Evolutionary conservation across 768 basidiomycete species (phyloP).

Genomic region (Tylopilus balloui): DNA sequence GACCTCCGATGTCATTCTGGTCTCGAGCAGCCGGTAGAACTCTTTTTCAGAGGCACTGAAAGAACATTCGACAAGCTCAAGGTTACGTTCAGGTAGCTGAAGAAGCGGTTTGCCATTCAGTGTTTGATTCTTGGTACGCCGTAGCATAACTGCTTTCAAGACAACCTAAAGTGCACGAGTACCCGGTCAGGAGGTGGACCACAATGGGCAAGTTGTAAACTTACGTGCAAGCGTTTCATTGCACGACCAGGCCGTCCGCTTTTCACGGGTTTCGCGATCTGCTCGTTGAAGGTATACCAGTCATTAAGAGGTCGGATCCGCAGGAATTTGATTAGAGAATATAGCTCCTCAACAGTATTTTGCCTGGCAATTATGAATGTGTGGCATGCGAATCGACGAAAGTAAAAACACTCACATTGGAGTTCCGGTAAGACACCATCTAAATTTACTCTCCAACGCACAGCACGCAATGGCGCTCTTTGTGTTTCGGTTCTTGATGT

Average conservation of each 20-base stretch:
- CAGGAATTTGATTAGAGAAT: slow-evolving; percentile 84
- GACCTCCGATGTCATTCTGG: slow-evolving; percentile 59
- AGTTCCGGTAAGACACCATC: slow-evolving; percentile 88
- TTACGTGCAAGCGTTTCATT: slow-evolving; percentile 80
- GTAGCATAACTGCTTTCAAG: slow-evolving; percentile 82
- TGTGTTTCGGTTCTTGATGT: slow-evolving; percentile 83
- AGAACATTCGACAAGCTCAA: slow-evolving; percentile 68
- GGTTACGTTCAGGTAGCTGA: slow-evolving; percentile 67
- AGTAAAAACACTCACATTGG: slow-evolving; percentile 47
- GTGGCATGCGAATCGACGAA: background rate
- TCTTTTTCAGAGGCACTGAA: slow-evolving; percentile 73
- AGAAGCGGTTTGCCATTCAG: slow-evolving; percentile 81
- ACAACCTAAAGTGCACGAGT: slow-evolving; percentile 51
- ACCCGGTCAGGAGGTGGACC: background rate
- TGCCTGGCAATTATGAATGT: slow-evolving; percentile 44
- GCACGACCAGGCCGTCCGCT: slow-evolving; percentile 56
- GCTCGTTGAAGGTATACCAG: slow-evolving; percentile 72
- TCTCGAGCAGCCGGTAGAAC: slow-evolving; percentile 75
- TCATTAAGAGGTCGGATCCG: slow-evolving; percentile 77
- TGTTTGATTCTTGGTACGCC: slow-evolving; percentile 71
- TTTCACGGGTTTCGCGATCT: slow-evolving; percentile 80
- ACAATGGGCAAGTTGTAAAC: slow-evolving; percentile 1
- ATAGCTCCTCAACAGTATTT: slow-evolving; percentile 89
- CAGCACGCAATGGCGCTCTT: slow-evolving; percentile 78
- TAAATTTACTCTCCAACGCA: slow-evolving; percentile 67